A percentile compares a stretch with the other conserved stretches of the same genome.
These are phyloP conservation scores for Avena insularis DNA, from an alignment of 176 grass and related monocot species.

Conservation along the genomic window DNA sequence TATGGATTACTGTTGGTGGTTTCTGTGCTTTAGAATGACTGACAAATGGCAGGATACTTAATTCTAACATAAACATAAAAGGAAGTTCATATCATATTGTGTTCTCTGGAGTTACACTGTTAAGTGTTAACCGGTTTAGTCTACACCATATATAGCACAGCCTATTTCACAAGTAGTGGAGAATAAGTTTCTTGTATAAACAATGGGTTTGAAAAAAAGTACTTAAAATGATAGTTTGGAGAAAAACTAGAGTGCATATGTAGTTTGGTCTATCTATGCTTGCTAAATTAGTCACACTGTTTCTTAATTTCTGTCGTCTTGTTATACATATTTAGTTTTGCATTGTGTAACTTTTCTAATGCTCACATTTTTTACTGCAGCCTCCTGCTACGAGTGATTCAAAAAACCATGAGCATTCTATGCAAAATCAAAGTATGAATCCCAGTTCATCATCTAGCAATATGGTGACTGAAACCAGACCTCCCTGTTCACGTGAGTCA, in stretches of 20 bases:
- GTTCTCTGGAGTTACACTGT: background rate
- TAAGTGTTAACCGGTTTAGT: background rate
- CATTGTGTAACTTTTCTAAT: slow-evolving; percentile 32
- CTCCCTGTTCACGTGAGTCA: slow-evolving; percentile 52
- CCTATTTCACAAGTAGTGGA: background rate
- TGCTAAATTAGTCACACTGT: background rate
- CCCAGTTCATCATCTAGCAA: slow-evolving; percentile 45
- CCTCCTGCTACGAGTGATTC: slow-evolving; percentile 47
- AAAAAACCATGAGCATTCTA: slow-evolving; percentile 54
- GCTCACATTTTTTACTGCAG: slow-evolving; percentile 53
- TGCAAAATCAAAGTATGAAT: slow-evolving; percentile 65
- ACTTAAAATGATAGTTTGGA: background rate
- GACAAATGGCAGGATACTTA: background rate
- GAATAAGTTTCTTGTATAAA: slow-evolving; percentile 14
- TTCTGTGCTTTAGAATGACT: slow-evolving; percentile 3
- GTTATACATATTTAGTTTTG: slow-evolving; percentile 6
- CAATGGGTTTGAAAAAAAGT: slow-evolving; percentile 10
- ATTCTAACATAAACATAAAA: slow-evolving; percentile 1
- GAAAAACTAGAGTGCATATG: slow-evolving; percentile 22
- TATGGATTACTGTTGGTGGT: background rate
- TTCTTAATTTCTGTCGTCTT: slow-evolving; percentile 25
- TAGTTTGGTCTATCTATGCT: slow-evolving; percentile 18
- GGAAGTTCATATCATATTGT: slow-evolving; percentile 13
- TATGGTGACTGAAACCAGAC: slow-evolving; percentile 50
- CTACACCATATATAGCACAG: background rate